Evolutionary conservation across 179 eudicot genomes (phyloP), one percentile per base, ranked within the genome.

Genomic region (Nepenthes alata): DNA sequence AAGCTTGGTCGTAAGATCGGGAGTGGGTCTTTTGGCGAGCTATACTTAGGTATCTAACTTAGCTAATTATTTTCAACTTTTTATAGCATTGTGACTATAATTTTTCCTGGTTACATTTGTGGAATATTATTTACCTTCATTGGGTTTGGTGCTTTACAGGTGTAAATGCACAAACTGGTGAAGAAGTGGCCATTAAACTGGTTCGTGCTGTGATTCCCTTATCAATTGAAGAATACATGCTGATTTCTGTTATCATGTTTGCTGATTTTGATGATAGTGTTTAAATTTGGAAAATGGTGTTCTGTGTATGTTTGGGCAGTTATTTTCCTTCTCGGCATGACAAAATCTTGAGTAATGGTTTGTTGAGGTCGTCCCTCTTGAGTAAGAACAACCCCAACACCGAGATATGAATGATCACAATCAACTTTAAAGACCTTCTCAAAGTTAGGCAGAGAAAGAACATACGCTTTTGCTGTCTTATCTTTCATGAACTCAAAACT

Each of bases 1-100:
- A 84, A 85, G 89, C 86, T 90, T 11, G 97, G 97, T 62, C 76
- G 97, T 55, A 90, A 87, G 83, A 85, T 90, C 68, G 97, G 97
- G 38, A 90, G 95, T 61, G 97, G 97, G 75, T 90, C 95, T 6
- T 90, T 90, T 79, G 97, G 95, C 13, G 95, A 90, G 78, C 86
- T 90, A 47, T 90, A 81, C 76, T 75, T 87, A 74, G 97, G 97
- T 90, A 70, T 55, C 35, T 57, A 37, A 5, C 38, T 36, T 37
- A 37, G 6, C 1, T 65, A 44, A 35, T 47, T 53, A 58, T 41
- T 41, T 41, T 7, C 45, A 4, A 4, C 8, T 41, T 4, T 4
- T 41, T 4, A 41, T 4, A 4, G 8, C 45, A 4, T 7, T 41
- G 45, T 41, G 6, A 41, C 1, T 35, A 39, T 36, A 51, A 63